A percentile compares a stretch with the other conserved stretches of the same genome.
phyloP scores from a whole-genome alignment of 23 red algal genomes.

The Gracilaria vermiculophylla region DNA sequence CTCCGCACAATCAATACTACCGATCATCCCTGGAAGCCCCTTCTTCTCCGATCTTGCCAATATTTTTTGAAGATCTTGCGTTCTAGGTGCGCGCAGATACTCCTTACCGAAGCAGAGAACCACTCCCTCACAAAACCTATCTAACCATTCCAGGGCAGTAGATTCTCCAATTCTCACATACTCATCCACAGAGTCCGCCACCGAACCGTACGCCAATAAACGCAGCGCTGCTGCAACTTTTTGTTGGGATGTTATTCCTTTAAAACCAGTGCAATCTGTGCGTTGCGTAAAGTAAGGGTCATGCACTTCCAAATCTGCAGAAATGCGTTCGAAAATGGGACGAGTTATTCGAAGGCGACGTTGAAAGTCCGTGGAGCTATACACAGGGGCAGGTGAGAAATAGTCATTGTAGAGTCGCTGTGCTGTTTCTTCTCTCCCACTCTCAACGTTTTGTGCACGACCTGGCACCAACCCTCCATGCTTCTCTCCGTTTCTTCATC shows the following conservation, averaged over 20 bases:
- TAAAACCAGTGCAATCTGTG: neutral
- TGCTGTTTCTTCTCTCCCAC: neutral
- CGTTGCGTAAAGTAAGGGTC: neutral
- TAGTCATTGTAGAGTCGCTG: neutral
- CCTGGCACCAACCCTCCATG: neutral
- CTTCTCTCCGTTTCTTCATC: too few species aligned
- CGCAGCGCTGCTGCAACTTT: neutral
- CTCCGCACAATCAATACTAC: slow-evolving; percentile 11
- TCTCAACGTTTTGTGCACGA: neutral
- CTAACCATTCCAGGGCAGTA: neutral
- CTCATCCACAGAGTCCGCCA: neutral
- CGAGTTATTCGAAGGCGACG: neutral
- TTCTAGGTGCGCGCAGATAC: neutral
- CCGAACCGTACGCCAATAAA: neutral
- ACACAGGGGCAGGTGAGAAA: neutral
- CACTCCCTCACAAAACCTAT: neutral
- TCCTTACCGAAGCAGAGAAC: neutral
- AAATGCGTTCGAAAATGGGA: neutral
- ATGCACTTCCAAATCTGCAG: neutral
- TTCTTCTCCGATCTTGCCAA: neutral
- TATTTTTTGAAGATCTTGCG: neutral
- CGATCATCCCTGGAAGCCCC: slow-evolving; percentile 1
- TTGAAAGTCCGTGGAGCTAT: neutral
- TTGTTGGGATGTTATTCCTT: neutral
- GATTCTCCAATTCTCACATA: neutral